Base-by-base conservation (phyloP, 2,329 filamentous ascomycete species). In the Diaporthe humulicola region DNA sequence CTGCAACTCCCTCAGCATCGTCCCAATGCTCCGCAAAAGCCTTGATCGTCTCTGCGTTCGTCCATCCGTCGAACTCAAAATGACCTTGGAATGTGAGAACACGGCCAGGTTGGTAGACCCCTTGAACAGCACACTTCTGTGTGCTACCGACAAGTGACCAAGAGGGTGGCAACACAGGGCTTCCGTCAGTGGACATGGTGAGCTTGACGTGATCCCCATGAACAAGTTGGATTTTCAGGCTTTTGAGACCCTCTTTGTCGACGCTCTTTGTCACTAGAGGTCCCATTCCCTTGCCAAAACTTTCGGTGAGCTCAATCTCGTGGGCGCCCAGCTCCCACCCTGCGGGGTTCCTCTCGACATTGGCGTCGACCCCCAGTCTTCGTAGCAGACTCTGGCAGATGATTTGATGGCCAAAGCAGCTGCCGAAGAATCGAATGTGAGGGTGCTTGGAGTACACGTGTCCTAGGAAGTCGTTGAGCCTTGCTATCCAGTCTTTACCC, bases 61-160 rank as follows among this genome's bases (percentile, higher is more conserved):
- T 66, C 38, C 67, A 73, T 36, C 69, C 69, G 54, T 73, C 72
- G 64, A 73, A 73, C 40, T 73, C 72, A 40, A 70, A 73, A 52
- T 73, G 72, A 0, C 72, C 72, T 22, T 73, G 72, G 36, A 73
- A 57, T 38, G 72, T 73, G 36, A 73, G 61, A 40, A 73, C 72
- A 22, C 64, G 50, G 17, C 72, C 72, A 38, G 61, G 72, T 25
- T 58, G 54, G 30, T 73, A 73, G n/a, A 69, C 17, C 4, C 72
- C 72, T 36, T 73, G 72, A 25, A 73, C 72, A 25, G 64, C 42
- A 57, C 72, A 73, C 25, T 73, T 54, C 61, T 52, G 52, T 28
- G 72, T 70, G 38, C 61, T 70, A 17, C 72, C 72, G 52, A 73
- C 50, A 54, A 73, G 54, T 38, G 38, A 52, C 72, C 72, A 73